Conservation (phyloP, 2,329 filamentous ascomycete species). For the Fusarium siculi region DNA sequence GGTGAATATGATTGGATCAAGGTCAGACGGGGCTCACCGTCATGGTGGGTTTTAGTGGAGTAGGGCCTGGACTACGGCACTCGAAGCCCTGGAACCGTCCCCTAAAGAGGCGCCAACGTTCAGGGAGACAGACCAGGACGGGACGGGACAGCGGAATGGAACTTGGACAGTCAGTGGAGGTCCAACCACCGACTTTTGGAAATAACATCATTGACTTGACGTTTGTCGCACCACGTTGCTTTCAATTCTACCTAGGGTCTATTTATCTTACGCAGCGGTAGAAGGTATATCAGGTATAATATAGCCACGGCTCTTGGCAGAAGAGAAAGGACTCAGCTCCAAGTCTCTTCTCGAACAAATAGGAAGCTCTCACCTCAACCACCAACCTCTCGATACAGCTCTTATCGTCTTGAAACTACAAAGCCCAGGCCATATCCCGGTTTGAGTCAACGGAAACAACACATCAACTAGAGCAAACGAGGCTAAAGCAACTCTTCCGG, state of each 20-base stretch:
- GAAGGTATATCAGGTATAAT: background rate
- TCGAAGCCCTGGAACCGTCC: slow-evolving; percentile 23
- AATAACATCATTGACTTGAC: slow-evolving; percentile 13
- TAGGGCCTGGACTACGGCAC: slow-evolving; percentile 14
- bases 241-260: background rate
- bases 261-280: background rate
- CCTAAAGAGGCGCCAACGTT: slow-evolving; percentile 24
- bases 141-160: background rate
- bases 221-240: slow-evolving; percentile 10
- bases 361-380: background rate
- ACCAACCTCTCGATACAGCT: slow-evolving; percentile 3
- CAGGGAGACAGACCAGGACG: slow-evolving; percentile 9
- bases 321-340: background rate
- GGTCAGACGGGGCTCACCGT: slow-evolving; percentile 12
- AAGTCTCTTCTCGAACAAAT: background rate
- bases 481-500: slow-evolving; percentile 7
- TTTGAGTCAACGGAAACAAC: slow-evolving; percentile 28
- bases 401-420: slow-evolving; percentile 21
- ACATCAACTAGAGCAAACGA: slow-evolving; percentile 5
- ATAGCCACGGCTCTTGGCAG: background rate
- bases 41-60: slow-evolving; percentile 9
- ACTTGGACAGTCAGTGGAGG: background rate
- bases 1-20: slow-evolving; percentile 6
- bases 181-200: slow-evolving; percentile 32
- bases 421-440: slow-evolving; percentile 32